phyloP scores from a whole-genome alignment of 495 filamentous ascomycete species.

The Annulohypoxylon stygium region DNA sequence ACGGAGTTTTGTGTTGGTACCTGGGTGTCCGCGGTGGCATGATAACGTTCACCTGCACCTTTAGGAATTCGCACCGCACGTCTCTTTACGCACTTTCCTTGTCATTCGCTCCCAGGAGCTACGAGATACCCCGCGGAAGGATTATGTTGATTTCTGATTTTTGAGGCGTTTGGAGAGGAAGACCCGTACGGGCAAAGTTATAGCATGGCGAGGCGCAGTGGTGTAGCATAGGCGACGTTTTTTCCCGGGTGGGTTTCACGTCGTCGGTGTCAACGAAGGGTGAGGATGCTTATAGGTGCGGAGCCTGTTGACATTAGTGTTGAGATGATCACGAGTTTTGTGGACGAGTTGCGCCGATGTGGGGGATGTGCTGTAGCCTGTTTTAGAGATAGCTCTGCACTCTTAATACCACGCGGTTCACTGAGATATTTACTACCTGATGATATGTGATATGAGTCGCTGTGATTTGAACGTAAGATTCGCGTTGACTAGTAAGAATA shows the following conservation, averaged over 20 bases:
- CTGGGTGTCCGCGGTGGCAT: not conserved
- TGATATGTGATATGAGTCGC: not conserved
- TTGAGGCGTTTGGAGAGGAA: constrained; percentile 3
- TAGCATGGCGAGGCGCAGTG: not conserved
- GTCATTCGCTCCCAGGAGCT: not conserved
- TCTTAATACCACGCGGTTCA: not conserved
- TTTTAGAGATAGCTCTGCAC: not conserved
- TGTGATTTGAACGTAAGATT: not conserved
- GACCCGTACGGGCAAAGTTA: not conserved
- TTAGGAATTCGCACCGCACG: not conserved
- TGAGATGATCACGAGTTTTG: not conserved
- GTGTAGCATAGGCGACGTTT: not conserved
- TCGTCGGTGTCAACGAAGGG: not conserved
- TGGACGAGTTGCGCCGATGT: not conserved
- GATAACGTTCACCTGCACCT: not conserved
- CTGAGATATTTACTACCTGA: not conserved
- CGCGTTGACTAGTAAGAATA: not conserved
- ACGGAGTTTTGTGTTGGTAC: not conserved
- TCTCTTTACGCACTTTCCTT: constrained; percentile 4
- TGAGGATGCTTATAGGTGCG: not conserved
- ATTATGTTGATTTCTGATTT: not conserved
- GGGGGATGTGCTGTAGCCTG: not conserved
- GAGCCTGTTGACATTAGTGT: not conserved
- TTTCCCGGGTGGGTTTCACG: not conserved
- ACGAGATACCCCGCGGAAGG: constrained; percentile 9